Percentiles rank a stretch among this genome's conserved stretches.
Conservation (phyloP, 108 stramenopile species). For the Nannochloropsis salina region DNA sequence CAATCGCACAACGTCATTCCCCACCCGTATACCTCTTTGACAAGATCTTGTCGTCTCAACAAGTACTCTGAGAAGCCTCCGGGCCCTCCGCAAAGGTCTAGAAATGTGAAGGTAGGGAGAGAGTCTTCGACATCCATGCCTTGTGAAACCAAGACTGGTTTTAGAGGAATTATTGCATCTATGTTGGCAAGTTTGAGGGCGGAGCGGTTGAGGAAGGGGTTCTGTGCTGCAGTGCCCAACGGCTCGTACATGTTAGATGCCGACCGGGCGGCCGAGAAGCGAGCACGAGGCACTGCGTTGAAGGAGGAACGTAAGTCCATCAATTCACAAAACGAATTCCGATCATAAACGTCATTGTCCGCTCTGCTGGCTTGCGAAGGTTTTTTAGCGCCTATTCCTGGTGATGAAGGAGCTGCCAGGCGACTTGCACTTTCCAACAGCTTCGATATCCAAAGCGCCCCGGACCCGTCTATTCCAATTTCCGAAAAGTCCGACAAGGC, state of each 20-base stretch:
- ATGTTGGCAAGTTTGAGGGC: conserved; percentile 21
- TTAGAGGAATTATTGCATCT: background rate
- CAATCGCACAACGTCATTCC: conserved; percentile 8
- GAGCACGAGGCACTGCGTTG: background rate
- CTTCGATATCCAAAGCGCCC: no score
- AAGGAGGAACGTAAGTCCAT: conserved; percentile 6
- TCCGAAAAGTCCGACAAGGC: no score
- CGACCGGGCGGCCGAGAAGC: conserved; percentile 1
- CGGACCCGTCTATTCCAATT: no score
- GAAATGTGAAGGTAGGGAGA: conserved; percentile 11
- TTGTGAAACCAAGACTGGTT: background rate
- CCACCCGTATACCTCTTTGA: background rate
- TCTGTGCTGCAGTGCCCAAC: background rate
- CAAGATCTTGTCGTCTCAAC: background rate
- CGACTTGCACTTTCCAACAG: no score
- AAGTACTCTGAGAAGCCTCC: conserved; percentile 26
- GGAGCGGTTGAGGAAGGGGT: background rate
- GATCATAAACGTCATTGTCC: background rate
- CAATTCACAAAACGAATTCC: background rate
- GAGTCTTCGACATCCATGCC: no score
- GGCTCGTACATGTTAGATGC: background rate
- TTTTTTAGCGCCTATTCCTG: no score
- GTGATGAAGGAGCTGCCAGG: no score
- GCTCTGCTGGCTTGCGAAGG: no score
- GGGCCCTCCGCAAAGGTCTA: conserved; percentile 23